Base-by-base conservation (phyloP, 2,329 filamentous ascomycete genomes). In the Ambrosiella cleistominuta region DNA sequence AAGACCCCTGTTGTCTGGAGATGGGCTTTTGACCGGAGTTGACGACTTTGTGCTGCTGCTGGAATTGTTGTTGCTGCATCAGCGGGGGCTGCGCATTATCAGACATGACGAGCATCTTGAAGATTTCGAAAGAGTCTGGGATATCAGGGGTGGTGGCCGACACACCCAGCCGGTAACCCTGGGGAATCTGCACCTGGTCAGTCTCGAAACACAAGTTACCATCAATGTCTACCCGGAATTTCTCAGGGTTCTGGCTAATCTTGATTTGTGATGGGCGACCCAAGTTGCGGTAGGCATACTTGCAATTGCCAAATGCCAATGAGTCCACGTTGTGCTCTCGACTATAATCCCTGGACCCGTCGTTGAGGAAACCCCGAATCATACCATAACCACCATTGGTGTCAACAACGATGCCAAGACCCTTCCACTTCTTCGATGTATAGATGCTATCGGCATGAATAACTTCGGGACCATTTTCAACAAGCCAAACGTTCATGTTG, bases 401-500 rank as follows among this genome's bases (percentile, higher is more conserved):
- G 70, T 97, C 91, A 57, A 98, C 70, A 27, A 94, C 84, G 59
- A 98, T 73, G 39, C 81, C 90, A 63, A 98, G 73, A n/a, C 93
- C 93, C 65, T 97, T 91, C 65, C 95, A 98, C 64, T 80, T 81
- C 57, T 81, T 81, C 8, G 85, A 84, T 0, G 86, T 93, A 71
- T 96, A 95, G 64, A 95, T 81, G 70, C 87, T 94, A 63, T 80
- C 78, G 27, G 82, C 78, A 58, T 82, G 83, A 58, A 95, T 74
- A 37, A 75, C 74, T 61, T 76, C 71, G 64, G 79, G 72, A 38
- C 86, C 85, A 61, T 86, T 78, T 64, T 81, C 82, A 56, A 80
- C 83, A 66, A 94, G 88, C 93, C 93, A 98, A 65, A 98, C 77
- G 70, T 97, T 91, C 64, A 98, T 74, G 71, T 94, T 96, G 54